These are phyloP conservation scores for Fusarium gaditjirri DNA, from an alignment of 2,329 filamentous ascomycete genomes.

Conservation along the genomic window DNA sequence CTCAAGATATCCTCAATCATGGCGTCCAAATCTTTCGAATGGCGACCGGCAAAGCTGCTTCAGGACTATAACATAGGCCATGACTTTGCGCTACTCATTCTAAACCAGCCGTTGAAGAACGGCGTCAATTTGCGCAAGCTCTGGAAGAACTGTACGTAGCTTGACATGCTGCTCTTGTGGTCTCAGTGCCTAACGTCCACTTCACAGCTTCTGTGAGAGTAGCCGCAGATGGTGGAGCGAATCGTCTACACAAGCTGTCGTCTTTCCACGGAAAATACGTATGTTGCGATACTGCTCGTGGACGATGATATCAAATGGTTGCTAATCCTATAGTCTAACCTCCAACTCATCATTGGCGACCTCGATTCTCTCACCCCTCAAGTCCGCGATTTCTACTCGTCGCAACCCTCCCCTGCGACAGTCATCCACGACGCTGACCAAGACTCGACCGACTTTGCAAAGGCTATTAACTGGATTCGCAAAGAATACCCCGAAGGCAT, in stretches of 20 bases:
- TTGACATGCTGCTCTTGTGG: not conserved
- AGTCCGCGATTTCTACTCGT: slow-evolving; percentile 73
- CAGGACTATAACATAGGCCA: slow-evolving; percentile 48
- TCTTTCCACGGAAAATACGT: slow-evolving; percentile 57
- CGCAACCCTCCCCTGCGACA: slow-evolving; percentile 59
- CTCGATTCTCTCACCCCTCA: slow-evolving; percentile 81
- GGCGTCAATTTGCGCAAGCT: slow-evolving; percentile 60
- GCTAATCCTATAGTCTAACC: slow-evolving; percentile 59
- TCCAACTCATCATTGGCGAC: slow-evolving; percentile 85
- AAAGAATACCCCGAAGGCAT: slow-evolving; percentile 48
- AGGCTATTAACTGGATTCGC: slow-evolving; percentile 74
- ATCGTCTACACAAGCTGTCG: slow-evolving; percentile 69
- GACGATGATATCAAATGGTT: not conserved
- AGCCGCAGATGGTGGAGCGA: slow-evolving; percentile 92
- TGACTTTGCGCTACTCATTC: slow-evolving; percentile 59
- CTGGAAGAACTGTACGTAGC: slow-evolving; percentile 59
- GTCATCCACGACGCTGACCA: slow-evolving; percentile 82
- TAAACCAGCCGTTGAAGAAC: slow-evolving; percentile 63
- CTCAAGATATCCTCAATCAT: slow-evolving; percentile 25
- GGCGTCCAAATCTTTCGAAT: slow-evolving; percentile 49
- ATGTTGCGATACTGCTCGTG: slow-evolving; percentile 34
- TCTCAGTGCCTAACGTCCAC: slow-evolving; percentile 26
- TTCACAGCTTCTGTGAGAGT: slow-evolving; percentile 71
- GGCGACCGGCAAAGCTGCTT: slow-evolving; percentile 53
- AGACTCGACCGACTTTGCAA: slow-evolving; percentile 90